Percentiles rank a stretch among this genome's conserved stretches.
Conservation (phyloP, 805 yeast species). For the Monosporozyma servazzii region DNA sequence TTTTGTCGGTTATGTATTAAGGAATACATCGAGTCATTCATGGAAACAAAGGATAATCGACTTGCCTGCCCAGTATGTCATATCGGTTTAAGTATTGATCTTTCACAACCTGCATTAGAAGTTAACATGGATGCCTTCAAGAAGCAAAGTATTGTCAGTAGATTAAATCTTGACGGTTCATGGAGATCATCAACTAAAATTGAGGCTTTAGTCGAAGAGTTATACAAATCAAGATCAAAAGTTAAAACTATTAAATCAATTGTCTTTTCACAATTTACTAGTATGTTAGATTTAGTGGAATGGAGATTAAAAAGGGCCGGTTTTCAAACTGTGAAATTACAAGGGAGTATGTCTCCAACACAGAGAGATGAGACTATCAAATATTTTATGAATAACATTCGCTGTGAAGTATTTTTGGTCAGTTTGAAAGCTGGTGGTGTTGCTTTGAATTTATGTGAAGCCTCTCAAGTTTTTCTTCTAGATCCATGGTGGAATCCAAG, state of each 20-base stretch:
- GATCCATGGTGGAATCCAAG: slow-evolving; percentile 99
- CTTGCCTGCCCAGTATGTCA: slow-evolving; percentile 95
- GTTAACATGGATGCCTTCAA: slow-evolving; percentile 46
- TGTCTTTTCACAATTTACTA: slow-evolving; percentile 94
- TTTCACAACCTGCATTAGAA: slow-evolving; percentile 77
- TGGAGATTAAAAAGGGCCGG: slow-evolving; percentile 96
- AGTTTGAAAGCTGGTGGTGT: slow-evolving; percentile 98
- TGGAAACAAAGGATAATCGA: slow-evolving; percentile 45
- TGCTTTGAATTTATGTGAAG: slow-evolving; percentile 91
- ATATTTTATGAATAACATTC: slow-evolving; percentile 85
- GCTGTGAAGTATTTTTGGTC: slow-evolving; percentile 88
- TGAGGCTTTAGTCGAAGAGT: slow-evolving; percentile 90
- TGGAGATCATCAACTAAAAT: slow-evolving; percentile 96
- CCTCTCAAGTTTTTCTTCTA: slow-evolving; percentile 88
- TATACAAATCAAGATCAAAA: slow-evolving; percentile 79
- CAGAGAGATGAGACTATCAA: slow-evolving; percentile 89
- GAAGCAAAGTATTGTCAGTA: slow-evolving; percentile 63
- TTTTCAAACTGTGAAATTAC: slow-evolving; percentile 84
- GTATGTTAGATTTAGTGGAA: slow-evolving; percentile 91
- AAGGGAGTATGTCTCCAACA: slow-evolving; percentile 94
- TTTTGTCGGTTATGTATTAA: slow-evolving; percentile 88
- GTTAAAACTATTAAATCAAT: slow-evolving; percentile 85
- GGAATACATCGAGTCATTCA: slow-evolving; percentile 77
- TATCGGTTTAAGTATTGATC: slow-evolving; percentile 81
- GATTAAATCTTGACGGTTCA: slow-evolving; percentile 76